Percentiles rank a stretch among this genome's conserved stretches.
Conservation (phyloP, 768 basidiomycete species). For the Glaciozyma martinii region DNA sequence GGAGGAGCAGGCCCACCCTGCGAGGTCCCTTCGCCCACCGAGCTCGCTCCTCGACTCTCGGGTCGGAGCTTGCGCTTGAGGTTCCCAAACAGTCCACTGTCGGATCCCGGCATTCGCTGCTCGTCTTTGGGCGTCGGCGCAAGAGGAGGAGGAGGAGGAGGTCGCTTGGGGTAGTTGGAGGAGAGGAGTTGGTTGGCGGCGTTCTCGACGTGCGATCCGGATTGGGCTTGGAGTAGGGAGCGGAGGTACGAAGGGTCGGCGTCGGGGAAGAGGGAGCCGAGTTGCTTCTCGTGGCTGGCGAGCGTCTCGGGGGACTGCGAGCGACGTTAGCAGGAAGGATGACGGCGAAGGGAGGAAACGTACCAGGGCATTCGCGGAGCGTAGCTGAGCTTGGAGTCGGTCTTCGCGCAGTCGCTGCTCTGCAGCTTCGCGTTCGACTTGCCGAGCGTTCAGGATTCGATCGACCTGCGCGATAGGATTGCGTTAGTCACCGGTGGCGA, state of each 20-base stretch:
- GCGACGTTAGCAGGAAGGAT: not conserved
- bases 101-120: not conserved
- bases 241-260: constrained; percentile 26
- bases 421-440: constrained; percentile 48
- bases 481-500: not conserved
- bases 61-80: constrained; percentile 11
- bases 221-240: constrained; percentile 20
- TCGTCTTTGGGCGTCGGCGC: not conserved
- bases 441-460: constrained; percentile 76
- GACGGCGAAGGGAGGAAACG: not conserved
- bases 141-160: not conserved
- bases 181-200: constrained; percentile 28
- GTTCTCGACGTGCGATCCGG: constrained; percentile 28
- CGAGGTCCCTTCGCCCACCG: not conserved
- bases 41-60: not conserved
- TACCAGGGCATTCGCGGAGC: constrained; percentile 3
- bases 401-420: constrained; percentile 25
- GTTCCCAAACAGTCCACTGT: constrained; percentile 19
- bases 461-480: constrained; percentile 50
- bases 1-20: not conserved
- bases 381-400: constrained; percentile 14
- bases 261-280: constrained; percentile 33
- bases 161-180: constrained; percentile 11
- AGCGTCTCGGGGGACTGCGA: constrained; percentile 4
- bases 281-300: not conserved